Evolutionary conservation across 371 early-diverging fungal species (phyloP).

Genomic region (Mortierella sp.): DNA sequence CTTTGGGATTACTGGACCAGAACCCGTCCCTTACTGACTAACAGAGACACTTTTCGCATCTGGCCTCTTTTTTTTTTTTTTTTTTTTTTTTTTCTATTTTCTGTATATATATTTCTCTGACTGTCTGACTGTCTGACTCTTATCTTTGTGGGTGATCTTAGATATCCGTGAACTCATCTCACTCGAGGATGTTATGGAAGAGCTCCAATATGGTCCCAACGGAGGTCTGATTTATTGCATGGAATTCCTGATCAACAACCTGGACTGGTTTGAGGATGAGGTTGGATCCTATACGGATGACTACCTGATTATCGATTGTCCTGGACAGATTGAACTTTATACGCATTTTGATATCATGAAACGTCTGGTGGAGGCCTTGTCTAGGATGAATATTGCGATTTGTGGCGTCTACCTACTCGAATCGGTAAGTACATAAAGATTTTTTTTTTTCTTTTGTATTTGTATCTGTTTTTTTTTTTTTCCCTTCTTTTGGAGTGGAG

Average conservation of each 20-base stretch:
- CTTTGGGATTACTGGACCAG: no score
- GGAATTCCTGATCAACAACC: conserved; percentile 94
- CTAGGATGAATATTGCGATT: conserved; percentile 74
- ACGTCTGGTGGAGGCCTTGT: conserved; percentile 77
- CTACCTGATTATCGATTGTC: conserved; percentile 98
- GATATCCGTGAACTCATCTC: conserved; percentile 97
- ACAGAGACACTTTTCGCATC: not conserved
- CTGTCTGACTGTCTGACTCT: not conserved
- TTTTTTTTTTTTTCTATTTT: not conserved
- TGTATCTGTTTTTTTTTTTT: not conserved
- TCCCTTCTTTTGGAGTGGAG: not conserved
- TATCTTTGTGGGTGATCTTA: conserved; percentile 41
- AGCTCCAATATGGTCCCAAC: conserved; percentile 98
- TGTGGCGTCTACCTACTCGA: conserved; percentile 96
- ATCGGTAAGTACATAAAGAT: conserved; percentile 44
- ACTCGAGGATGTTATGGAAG: conserved; percentile 98
- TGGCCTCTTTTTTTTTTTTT: not conserved
- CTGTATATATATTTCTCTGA: not conserved
- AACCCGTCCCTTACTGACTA: not conserved
- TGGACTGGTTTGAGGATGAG: conserved; percentile 97
- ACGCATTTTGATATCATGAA: conserved; percentile 98
- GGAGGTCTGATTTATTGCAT: conserved; percentile 98
- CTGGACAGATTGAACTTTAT: conserved; percentile 99
- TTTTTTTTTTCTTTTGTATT: not conserved
- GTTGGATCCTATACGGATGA: conserved; percentile 92